Evolutionary conservation across 768 basidiomycete species (phyloP).

Genomic region (Mycena floridula): DNA sequence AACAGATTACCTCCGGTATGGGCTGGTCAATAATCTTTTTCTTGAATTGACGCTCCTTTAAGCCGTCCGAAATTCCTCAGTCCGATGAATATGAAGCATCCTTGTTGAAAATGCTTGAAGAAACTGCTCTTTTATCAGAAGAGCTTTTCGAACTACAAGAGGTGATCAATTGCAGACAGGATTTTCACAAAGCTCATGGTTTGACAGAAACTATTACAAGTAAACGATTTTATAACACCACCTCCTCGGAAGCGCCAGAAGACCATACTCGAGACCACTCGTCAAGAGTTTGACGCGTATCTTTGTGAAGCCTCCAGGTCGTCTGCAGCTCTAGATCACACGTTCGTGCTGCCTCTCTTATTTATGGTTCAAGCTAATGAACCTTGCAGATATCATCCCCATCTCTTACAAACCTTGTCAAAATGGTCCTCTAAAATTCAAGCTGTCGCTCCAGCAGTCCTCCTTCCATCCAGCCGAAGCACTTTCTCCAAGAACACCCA

Average conservation of each 20-base stretch:
- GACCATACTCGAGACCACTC: conserved; percentile 24
- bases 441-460: conserved; percentile 77
- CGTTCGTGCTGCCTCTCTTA: conserved; percentile 30
- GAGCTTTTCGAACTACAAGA: conserved; percentile 67
- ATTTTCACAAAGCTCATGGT: conserved; percentile 7
- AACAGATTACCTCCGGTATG: conserved; percentile 64
- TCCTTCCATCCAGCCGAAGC: conserved; percentile 64
- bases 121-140: conserved; percentile 55
- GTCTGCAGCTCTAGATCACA: conserved; percentile 40
- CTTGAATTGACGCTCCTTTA: conserved; percentile 4
- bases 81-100: conserved; percentile 38
- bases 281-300: conserved; percentile 23
- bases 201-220: conserved; percentile 40
- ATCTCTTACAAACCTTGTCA: conserved; percentile 68
- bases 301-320: conserved; percentile 38
- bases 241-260: conserved; percentile 57
- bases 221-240: conserved; percentile 39
- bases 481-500: conserved; percentile 58
- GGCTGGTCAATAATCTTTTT: conserved; percentile 5
- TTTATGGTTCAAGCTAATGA: conserved; percentile 4
- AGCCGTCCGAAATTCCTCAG: conserved; percentile 31
- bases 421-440: conserved; percentile 98
- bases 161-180: conserved; percentile 30
- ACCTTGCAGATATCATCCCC: conserved; percentile 50
- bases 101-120: conserved; percentile 48